phyloP scores from a whole-genome alignment of 345 rosid species.

The Gossypium raimondii region DNA sequence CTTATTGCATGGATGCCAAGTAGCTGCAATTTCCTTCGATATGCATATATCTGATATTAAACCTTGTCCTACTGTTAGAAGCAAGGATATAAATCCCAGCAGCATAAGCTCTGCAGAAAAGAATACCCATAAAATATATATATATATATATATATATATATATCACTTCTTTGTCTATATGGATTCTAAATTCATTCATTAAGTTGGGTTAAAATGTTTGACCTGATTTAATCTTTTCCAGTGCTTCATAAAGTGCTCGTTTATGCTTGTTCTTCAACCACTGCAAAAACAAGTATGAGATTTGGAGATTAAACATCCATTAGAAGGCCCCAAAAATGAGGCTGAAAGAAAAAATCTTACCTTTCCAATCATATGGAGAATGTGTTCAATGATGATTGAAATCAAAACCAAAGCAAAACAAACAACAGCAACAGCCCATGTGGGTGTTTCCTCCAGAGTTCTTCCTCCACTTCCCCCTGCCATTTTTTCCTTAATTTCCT shows the following conservation, averaged over 20 bases:
- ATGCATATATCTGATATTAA: slow-evolving; percentile 58
- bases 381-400: slow-evolving; percentile 48
- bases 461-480: slow-evolving; percentile 44
- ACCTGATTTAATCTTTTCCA: slow-evolving; percentile 94
- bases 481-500: slow-evolving; percentile 25
- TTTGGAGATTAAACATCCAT: background rate
- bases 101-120: slow-evolving; percentile 67
- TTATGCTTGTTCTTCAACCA: slow-evolving; percentile 63
- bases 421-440: slow-evolving; percentile 71
- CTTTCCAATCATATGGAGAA: slow-evolving; percentile 58
- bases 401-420: slow-evolving; percentile 49
- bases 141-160: background rate
- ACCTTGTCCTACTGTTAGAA: slow-evolving; percentile 58
- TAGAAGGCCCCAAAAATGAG: background rate
- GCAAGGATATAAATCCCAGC: slow-evolving; percentile 78
- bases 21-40: slow-evolving; percentile 36
- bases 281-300: slow-evolving; percentile 31
- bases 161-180: background rate
- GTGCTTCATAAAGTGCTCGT: slow-evolving; percentile 71
- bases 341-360: slow-evolving; percentile 16
- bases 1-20: slow-evolving; percentile 74
- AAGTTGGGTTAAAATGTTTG: background rate
- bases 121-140: background rate
- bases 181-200: background rate
- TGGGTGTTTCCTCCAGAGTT: slow-evolving; percentile 57